These are phyloP conservation scores for Bifiguratus adelaidae DNA, from an alignment of 192 early-diverging fungal genomes.

Conservation along the genomic window DNA sequence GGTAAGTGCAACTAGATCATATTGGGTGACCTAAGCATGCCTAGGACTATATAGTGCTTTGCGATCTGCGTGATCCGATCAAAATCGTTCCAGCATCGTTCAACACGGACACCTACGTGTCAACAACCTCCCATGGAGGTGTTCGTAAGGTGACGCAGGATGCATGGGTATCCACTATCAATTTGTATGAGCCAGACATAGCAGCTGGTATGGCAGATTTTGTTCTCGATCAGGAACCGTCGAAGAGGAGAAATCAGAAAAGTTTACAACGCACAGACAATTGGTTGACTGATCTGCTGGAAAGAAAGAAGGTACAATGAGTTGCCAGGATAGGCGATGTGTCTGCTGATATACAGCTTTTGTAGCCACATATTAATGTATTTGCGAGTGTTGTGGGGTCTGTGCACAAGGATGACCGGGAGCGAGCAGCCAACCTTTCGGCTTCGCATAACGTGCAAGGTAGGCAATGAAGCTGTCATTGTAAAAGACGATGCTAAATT, in stretches of 20 bases:
- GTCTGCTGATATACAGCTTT: background rate
- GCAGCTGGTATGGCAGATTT: constrained; percentile 26
- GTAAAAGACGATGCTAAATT: background rate
- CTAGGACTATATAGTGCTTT: constrained; percentile 24
- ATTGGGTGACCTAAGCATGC: background rate
- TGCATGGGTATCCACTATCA: constrained; percentile 23
- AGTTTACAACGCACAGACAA: constrained; percentile 34
- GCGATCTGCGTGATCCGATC: constrained; percentile 36
- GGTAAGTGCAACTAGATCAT: background rate
- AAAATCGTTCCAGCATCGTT: constrained; percentile 14
- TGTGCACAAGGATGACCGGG: constrained; percentile 29
- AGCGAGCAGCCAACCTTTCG: constrained; percentile 29
- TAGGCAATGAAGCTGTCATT: background rate
- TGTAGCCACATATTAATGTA: constrained; percentile 16
- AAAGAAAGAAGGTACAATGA: constrained; percentile 17
- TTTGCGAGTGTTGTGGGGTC: constrained; percentile 39
- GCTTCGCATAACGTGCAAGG: constrained; percentile 30
- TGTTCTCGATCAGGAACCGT: constrained; percentile 20
- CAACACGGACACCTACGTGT: constrained; percentile 39
- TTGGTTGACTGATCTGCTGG: constrained; percentile 32
- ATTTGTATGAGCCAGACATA: constrained; percentile 35
- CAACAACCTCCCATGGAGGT: constrained; percentile 34
- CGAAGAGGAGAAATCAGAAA: constrained; percentile 25
- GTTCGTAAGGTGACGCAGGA: constrained; percentile 36
- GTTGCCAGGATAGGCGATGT: background rate